Evolutionary conservation across 2,329 filamentous ascomycete species (phyloP).

Genomic region (Madurella fahalii): DNA sequence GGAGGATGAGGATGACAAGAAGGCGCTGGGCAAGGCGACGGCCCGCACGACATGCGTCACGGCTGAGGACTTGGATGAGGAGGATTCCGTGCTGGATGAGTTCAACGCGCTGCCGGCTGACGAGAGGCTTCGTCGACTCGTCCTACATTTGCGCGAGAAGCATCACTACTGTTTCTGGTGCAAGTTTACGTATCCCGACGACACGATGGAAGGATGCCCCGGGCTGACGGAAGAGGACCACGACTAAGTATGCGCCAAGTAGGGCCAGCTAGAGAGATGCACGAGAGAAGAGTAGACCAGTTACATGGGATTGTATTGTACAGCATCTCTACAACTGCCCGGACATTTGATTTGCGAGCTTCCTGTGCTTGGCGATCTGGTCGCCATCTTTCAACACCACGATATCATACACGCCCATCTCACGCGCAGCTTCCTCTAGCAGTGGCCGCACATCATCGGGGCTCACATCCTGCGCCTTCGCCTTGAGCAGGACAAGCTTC

Average conservation of each 20-base stretch:
- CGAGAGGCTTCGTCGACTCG: slow-evolving; percentile 63
- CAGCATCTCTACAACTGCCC: slow-evolving; percentile 4
- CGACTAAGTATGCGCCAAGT: slow-evolving; percentile 36
- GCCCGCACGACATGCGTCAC: slow-evolving; percentile 50
- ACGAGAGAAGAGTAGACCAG: neutral
- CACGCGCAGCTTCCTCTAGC: slow-evolving; percentile 24
- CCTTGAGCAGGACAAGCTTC: slow-evolving; percentile 24
- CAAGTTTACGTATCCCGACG: slow-evolving; percentile 74
- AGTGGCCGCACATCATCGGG: slow-evolving; percentile 17
- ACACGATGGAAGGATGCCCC: slow-evolving; percentile 80
- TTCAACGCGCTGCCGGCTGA: slow-evolving; percentile 66
- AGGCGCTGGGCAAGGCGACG: slow-evolving; percentile 56
- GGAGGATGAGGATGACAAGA: slow-evolving; percentile 68
- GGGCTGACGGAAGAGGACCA: slow-evolving; percentile 82
- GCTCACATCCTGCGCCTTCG: slow-evolving; percentile 15
- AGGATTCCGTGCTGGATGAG: slow-evolving; percentile 74
- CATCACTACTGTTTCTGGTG: slow-evolving; percentile 95
- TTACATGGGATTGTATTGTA: slow-evolving; percentile 6
- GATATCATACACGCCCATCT: slow-evolving; percentile 31
- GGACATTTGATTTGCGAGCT: slow-evolving; percentile 14
- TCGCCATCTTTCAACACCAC: slow-evolving; percentile 19
- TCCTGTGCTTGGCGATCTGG: slow-evolving; percentile 20
- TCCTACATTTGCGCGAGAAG: slow-evolving; percentile 65
- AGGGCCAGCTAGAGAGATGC: too few species aligned
- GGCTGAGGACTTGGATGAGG: slow-evolving; percentile 68